These are phyloP conservation scores for Akebia trifoliata DNA, from an alignment of 164 flowering plant genomes.

Conservation along the genomic window DNA sequence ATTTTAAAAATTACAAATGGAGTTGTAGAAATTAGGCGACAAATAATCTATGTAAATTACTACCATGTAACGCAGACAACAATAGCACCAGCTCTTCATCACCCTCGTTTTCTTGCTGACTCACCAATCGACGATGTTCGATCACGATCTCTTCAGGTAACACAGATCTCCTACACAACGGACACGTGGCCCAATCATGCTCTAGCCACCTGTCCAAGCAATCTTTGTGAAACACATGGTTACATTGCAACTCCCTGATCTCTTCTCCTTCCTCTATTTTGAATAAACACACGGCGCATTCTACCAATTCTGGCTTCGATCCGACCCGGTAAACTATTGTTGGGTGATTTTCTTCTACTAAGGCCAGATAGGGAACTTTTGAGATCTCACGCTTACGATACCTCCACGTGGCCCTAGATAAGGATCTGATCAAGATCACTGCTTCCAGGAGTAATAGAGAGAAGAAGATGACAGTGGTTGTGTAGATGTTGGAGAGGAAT, in stretches of 20 bases:
- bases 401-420: slow-evolving; percentile 2
- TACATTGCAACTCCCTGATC: slow-evolving; percentile 35
- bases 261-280: slow-evolving; percentile 39
- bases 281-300: slow-evolving; percentile 44
- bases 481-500: slow-evolving; percentile 30
- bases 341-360: slow-evolving; percentile 31
- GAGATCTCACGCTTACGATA: slow-evolving; percentile 8
- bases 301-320: background rate
- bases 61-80: slow-evolving; percentile 33
- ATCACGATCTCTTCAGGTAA: slow-evolving; percentile 25
- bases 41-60: slow-evolving; percentile 6
- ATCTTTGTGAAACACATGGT: slow-evolving; percentile 42
- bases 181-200: slow-evolving; percentile 37
- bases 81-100: slow-evolving; percentile 31
- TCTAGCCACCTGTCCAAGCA: slow-evolving; percentile 48
- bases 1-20: background rate
- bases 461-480: slow-evolving; percentile 27
- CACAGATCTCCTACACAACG: slow-evolving; percentile 33
- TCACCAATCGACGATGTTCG: slow-evolving; percentile 1
- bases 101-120: slow-evolving; percentile 22
- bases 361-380: slow-evolving; percentile 17
- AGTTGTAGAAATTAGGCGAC: background rate
- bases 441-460: slow-evolving; percentile 28
- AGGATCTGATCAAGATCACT: slow-evolving; percentile 14
- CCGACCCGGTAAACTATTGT: slow-evolving; percentile 13